Evolutionary conservation across 768 basidiomycete species (phyloP), one percentile per base, ranked within the genome.

Genomic region (Leccinum uliginosum): DNA sequence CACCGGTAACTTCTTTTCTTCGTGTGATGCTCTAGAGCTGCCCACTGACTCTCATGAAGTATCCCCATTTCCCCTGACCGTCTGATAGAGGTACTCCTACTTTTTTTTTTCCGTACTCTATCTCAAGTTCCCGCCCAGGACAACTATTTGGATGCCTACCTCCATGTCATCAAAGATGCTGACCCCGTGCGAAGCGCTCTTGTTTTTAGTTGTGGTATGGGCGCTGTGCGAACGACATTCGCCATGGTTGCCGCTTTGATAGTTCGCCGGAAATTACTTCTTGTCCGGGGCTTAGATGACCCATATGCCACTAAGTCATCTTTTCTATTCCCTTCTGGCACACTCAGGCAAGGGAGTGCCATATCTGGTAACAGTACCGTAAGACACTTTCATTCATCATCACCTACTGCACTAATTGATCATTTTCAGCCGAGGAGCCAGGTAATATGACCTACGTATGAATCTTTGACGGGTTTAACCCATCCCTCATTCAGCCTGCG

Each of bases 151-250:
- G 97, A 98, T 71, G 89, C 91, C 1, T 99, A 98, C 69, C 77
- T 95, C 19, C 80, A 79, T 3, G 85, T 96, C 32, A 88, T 99
- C 57, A 83, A 84, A 59, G 72, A 80, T 38, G 83, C 88, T 0
- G 91, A 96, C 64, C 95, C 96, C 2, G 74, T 87, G 4, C 77
- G 77, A 17, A 93, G 93, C 0, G 85, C 89, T 0, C 76, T 98
- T 19, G 89, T 98, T 4, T 98, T 98, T 70, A 93, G 90, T 50
- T 98, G 96, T 69, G 96, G 97, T 30, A 93, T 96, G 85, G 97
- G 97, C 46, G 93, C 92, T 3, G 95, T 98, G 1, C 82, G 96
- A 19, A 95, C 94, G 3, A 98, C 95, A 0, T 98, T 97, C 67
- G 93, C 92, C 3, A 98, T 98, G 97, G 83, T 87, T n/a, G 91